A percentile compares a stretch with the other conserved stretches of the same genome.
These are phyloP conservation scores for Vanilla planifolia DNA, from an alignment of 106 monocot species.

Conservation along the genomic window DNA sequence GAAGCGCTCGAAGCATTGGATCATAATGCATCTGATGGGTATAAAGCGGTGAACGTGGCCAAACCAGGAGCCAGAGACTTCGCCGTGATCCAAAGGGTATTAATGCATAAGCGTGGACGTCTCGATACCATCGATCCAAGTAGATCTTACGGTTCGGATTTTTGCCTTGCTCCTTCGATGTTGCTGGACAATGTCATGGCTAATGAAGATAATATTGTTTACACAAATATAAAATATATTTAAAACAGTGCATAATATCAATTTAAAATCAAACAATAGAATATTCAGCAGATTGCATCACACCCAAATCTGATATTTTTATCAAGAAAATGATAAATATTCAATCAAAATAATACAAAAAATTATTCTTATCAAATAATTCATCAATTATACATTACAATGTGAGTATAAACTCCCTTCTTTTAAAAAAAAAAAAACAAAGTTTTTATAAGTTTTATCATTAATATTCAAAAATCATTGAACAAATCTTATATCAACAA, in stretches of 20 bases:
- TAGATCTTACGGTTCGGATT: not conserved
- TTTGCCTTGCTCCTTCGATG: not conserved
- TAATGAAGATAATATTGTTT: not conserved
- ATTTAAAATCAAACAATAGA: not conserved
- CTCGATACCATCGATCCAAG: not conserved
- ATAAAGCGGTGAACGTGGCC: slow-evolving; percentile 11
- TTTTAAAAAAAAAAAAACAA: too few species aligned
- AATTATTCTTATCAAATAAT: too few species aligned
- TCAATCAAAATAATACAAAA: too few species aligned
- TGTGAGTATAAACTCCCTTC: too few species aligned
- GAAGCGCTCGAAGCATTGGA: slow-evolving; percentile 24
- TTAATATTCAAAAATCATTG: too few species aligned
- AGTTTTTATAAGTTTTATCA: too few species aligned
- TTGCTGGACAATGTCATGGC: too few species aligned
- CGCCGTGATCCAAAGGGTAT: slow-evolving; percentile 21
- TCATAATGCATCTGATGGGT: slow-evolving; percentile 27
- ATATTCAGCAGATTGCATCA: not conserved
- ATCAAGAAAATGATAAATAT: too few species aligned
- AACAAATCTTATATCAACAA: too few species aligned
- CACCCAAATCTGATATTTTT: not conserved
- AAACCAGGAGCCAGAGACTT: slow-evolving; percentile 17
- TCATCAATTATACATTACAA: too few species aligned
- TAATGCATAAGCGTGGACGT: slow-evolving; percentile 14
- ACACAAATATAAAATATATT: not conserved
- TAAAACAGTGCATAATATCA: not conserved